These are phyloP conservation scores for Davidsoniella virescens DNA, from an alignment of 2,329 filamentous ascomycete genomes.

Conservation along the genomic window DNA sequence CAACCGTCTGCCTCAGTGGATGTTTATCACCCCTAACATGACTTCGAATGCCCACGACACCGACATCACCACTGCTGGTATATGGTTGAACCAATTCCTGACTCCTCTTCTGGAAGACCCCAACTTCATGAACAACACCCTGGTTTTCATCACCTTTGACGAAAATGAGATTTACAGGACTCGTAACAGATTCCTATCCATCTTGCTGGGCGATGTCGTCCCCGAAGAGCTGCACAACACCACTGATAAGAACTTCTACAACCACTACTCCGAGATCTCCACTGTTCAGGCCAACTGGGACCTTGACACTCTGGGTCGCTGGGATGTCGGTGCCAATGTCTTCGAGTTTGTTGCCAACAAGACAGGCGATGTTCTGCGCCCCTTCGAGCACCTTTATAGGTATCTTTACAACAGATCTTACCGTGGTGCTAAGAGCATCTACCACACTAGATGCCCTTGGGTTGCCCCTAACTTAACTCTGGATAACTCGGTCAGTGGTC, in stretches of 20 bases:
- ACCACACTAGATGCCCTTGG: slow-evolving; percentile 21
- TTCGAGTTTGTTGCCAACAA: slow-evolving; percentile 41
- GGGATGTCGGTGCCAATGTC: slow-evolving; percentile 59
- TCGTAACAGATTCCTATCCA: slow-evolving; percentile 51
- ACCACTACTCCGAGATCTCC: slow-evolving; percentile 55
- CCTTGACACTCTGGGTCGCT: slow-evolving; percentile 52
- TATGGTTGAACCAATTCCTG: slow-evolving; percentile 53
- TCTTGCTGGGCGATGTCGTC: slow-evolving; percentile 59
- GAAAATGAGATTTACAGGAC: slow-evolving; percentile 55
- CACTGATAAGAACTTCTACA: slow-evolving; percentile 52
- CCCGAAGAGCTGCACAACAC: slow-evolving; percentile 49
- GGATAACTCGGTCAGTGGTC: slow-evolving; percentile 19
- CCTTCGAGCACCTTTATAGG: slow-evolving; percentile 24
- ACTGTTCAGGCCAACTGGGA: slow-evolving; percentile 56
- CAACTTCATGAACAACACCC: slow-evolving; percentile 59
- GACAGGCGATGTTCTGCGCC: slow-evolving; percentile 38
- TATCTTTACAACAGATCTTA: slow-evolving; percentile 39
- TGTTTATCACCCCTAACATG: slow-evolving; percentile 61
- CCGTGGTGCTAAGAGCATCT: slow-evolving; percentile 30
- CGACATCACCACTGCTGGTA: slow-evolving; percentile 49
- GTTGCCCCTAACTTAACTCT: slow-evolving; percentile 24
- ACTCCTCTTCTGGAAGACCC: slow-evolving; percentile 51
- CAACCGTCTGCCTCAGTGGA: slow-evolving; percentile 52
- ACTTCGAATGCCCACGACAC: slow-evolving; percentile 63
- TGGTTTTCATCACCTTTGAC: slow-evolving; percentile 65